A percentile compares a stretch with the other conserved stretches of the same genome.
Evolutionary conservation across 2,329 filamentous ascomycete genomes (phyloP).

Genomic region (Pseudopyricularia javanii): DNA sequence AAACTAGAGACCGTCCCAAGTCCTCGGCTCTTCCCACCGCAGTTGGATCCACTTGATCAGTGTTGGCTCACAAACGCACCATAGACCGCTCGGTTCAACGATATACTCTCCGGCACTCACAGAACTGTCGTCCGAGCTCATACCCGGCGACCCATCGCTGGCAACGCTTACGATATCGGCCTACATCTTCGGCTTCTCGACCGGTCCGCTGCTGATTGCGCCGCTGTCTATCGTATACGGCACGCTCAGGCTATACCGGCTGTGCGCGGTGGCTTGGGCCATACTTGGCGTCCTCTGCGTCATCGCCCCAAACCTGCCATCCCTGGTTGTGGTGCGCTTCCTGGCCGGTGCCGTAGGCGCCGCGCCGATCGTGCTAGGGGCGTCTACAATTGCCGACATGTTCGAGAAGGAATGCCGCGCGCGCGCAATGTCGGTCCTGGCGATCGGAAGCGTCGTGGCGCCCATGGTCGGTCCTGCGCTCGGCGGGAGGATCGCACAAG

Average conservation of each 20-base stretch:
- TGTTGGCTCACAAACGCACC: neutral
- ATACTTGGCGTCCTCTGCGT: neutral
- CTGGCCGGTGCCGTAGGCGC: conserved; percentile 50
- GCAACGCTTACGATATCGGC: neutral
- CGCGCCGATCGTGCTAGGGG: conserved; percentile 51
- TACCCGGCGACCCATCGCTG: neutral
- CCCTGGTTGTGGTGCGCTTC: conserved; percentile 45
- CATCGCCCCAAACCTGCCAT: neutral
- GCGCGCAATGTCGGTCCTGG: conserved; percentile 39
- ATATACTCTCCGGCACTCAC: neutral
- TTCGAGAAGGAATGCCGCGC: conserved; percentile 43
- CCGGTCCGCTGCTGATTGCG: neutral
- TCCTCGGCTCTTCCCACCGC: neutral
- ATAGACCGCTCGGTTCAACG: neutral
- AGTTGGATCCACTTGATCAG: neutral
- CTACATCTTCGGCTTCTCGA: neutral
- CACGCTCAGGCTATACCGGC: neutral
- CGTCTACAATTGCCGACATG: conserved; percentile 55
- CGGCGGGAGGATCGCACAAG: conserved; percentile 27
- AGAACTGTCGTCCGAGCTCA: neutral
- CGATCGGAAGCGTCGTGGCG: conserved; percentile 30
- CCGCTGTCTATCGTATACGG: neutral
- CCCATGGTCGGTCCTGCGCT: conserved; percentile 33
- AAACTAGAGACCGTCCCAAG: too few species aligned
- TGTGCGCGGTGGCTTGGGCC: neutral